Conservation (phyloP, 805 yeast genomes). For the Pichia eremophila region DNA sequence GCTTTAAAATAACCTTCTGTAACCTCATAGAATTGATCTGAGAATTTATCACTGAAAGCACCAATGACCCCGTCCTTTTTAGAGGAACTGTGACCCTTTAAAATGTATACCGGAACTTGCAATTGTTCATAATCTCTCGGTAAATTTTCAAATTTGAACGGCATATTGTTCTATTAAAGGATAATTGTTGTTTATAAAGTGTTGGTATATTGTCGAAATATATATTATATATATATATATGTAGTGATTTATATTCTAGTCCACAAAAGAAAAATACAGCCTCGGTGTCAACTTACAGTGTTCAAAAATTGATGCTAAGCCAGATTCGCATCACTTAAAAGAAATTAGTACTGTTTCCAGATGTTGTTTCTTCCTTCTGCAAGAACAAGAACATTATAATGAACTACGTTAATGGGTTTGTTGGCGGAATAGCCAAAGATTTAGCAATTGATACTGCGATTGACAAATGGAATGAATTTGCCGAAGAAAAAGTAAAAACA, state of each 20-base stretch:
- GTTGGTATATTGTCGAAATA: too few species aligned
- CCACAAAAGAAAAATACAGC: too few species aligned
- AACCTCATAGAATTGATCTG: conserved; percentile 65
- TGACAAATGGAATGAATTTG: conserved; percentile 56
- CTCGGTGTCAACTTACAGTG: too few species aligned
- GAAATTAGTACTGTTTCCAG: too few species aligned
- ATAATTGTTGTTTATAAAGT: too few species aligned
- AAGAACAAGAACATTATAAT: not conserved
- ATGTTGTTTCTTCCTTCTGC: too few species aligned
- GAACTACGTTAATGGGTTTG: conserved; percentile 1
- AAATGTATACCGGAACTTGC: conserved; percentile 38
- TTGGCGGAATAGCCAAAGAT: conserved; percentile 10
- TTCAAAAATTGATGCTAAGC: too few species aligned
- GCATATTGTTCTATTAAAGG: conserved; percentile 9
- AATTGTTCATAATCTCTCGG: conserved; percentile 26
- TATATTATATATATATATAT: too few species aligned
- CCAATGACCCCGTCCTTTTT: conserved; percentile 29
- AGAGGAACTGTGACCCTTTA: conserved; percentile 37
- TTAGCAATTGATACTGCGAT: conserved; percentile 19
- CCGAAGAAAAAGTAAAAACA: conserved; percentile 54
- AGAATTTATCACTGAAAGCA: conserved; percentile 39
- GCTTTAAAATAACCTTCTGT: conserved; percentile 68
- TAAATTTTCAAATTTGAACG: conserved; percentile 24
- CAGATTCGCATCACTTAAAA: too few species aligned
- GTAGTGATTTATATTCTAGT: too few species aligned